These are phyloP conservation scores for Areca catechu DNA, from an alignment of 176 grass and related monocot genomes.

Conservation along the genomic window DNA sequence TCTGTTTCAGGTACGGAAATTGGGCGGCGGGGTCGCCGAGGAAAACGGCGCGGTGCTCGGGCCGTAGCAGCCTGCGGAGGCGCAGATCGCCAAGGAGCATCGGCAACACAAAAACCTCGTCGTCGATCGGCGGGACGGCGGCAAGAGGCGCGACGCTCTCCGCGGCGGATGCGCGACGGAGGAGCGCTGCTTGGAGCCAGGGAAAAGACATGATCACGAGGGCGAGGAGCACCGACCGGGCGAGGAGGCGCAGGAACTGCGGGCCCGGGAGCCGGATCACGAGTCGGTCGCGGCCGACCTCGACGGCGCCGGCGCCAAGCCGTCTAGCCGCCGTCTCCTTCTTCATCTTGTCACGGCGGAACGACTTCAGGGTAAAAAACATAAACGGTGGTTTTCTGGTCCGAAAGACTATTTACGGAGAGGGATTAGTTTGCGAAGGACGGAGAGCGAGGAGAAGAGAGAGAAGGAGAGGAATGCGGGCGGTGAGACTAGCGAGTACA, in stretches of 20 bases:
- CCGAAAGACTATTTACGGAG: constrained; percentile 11
- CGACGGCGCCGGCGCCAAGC: background rate
- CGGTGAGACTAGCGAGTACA: constrained; percentile 33
- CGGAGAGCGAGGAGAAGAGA: background rate
- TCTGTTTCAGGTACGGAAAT: constrained; percentile 17
- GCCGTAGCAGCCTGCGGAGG: constrained; percentile 20
- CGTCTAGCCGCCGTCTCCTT: background rate
- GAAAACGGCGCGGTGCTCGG: constrained; percentile 16
- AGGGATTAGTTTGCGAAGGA: background rate
- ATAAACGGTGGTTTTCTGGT: too few relatives aligned
- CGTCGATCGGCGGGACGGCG: background rate
- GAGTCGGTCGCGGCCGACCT: background rate
- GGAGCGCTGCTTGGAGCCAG: constrained; percentile 13
- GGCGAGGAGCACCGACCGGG: constrained; percentile 24
- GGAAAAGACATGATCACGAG: constrained; percentile 24
- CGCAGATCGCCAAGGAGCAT: constrained; percentile 21
- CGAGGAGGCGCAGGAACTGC: constrained; percentile 13
- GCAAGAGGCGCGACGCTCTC: background rate
- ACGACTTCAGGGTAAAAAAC: too few relatives aligned
- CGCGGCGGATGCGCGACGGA: background rate
- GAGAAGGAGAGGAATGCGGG: background rate
- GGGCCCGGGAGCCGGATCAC: constrained; percentile 20
- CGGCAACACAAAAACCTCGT: constrained; percentile 6
- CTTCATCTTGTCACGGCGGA: constrained; percentile 5
- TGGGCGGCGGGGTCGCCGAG: constrained; percentile 18